Percentiles rank a stretch among this genome's conserved stretches.
Evolutionary conservation across 1,284 basidiomycete genomes (phyloP).

Genomic region (Rhizoctonia solani): DNA sequence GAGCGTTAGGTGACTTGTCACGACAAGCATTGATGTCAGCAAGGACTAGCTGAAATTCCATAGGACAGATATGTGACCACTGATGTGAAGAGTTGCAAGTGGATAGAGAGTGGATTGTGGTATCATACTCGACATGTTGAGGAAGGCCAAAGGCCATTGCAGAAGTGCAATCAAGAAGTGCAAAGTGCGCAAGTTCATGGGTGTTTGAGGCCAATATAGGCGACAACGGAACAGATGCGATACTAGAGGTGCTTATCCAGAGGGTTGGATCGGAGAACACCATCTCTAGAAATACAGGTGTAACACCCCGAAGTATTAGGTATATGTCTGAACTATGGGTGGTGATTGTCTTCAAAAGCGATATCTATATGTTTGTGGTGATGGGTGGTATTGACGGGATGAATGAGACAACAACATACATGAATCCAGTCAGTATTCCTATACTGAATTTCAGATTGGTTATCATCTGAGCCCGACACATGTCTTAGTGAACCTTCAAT

Average conservation of each 20-base stretch:
- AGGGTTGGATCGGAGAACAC: slow-evolving; percentile 3
- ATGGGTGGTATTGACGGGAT: not conserved
- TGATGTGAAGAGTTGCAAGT: not conserved
- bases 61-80: not conserved
- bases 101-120: not conserved
- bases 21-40: slow-evolving; percentile 7
- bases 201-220: not conserved
- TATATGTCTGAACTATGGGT: not conserved
- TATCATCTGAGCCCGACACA: not conserved
- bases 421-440: not conserved
- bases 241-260: not conserved
- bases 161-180: not conserved
- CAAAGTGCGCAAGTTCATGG: not conserved
- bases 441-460: not conserved
- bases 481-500: not conserved
- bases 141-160: slow-evolving; percentile 1
- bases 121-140: slow-evolving; percentile 11
- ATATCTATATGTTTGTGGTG: not conserved
- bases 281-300: not conserved
- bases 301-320: not conserved
- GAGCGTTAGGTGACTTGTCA: not conserved
- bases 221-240: not conserved
- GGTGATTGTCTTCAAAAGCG: not conserved
- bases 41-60: not conserved
- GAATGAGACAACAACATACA: not conserved